Evolutionary conservation across 208 protist genomes (phyloP).

Genomic region (Crithidia fasciculata): DNA sequence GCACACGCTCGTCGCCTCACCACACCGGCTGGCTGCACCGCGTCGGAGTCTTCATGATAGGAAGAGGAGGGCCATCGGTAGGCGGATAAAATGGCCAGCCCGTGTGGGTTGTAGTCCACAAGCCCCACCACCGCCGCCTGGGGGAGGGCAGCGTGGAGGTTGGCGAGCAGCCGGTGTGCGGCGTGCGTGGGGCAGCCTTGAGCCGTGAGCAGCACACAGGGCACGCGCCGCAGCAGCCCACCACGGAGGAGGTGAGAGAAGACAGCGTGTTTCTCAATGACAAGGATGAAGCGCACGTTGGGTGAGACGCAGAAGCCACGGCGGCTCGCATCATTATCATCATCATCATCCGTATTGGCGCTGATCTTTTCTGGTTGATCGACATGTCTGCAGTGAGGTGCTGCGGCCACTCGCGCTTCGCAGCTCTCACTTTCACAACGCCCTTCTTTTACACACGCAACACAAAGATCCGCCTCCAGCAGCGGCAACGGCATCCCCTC

Average conservation of each 20-base stretch:
- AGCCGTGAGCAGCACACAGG: slow-evolving; percentile 80
- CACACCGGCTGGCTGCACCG: neutral
- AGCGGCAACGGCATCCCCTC: slow-evolving; percentile 36
- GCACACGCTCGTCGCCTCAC: neutral
- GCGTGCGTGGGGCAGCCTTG: slow-evolving; percentile 81
- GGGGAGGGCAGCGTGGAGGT: slow-evolving; percentile 56
- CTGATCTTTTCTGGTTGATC: neutral
- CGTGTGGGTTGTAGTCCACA: slow-evolving; percentile 86
- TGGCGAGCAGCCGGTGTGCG: slow-evolving; percentile 63
- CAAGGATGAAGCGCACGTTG: slow-evolving; percentile 68
- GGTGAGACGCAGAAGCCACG: slow-evolving; percentile 34
- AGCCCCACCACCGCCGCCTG: slow-evolving; percentile 71
- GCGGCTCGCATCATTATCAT: neutral
- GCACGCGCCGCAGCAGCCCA: slow-evolving; percentile 49
- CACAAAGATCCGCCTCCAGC: slow-evolving; percentile 17
- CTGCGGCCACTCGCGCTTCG: no score
- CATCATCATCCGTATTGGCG: neutral
- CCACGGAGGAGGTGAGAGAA: slow-evolving; percentile 76
- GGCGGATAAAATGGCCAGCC: slow-evolving; percentile 75
- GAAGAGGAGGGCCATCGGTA: slow-evolving; percentile 54
- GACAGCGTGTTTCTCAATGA: slow-evolving; percentile 89
- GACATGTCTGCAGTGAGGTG: no score
- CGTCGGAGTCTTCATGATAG: neutral
- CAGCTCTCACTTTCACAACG: neutral
- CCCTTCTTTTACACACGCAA: neutral